Evolutionary conservation across 192 early-diverging fungal species (phyloP), one percentile per base, ranked within the genome.

Genomic region (Geranomyces variabilis): DNA sequence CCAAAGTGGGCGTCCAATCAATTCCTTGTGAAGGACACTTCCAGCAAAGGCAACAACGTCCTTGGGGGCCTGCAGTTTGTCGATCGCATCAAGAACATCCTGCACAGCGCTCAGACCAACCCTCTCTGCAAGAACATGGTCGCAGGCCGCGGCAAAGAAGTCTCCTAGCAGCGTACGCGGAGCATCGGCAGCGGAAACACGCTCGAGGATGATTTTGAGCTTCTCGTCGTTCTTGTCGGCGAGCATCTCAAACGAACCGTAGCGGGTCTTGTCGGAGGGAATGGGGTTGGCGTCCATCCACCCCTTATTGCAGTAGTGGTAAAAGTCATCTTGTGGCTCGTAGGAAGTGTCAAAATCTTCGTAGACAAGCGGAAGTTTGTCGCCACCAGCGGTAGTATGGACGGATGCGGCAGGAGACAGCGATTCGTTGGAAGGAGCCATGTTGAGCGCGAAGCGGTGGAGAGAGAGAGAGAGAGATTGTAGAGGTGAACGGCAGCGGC

Each of bases 191-290:
- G 6, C 17, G 58, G 17, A 26, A 17, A 60, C 28, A 9, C 31
- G 22, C 12, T 60, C 58, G 22, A 60, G 58, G 30, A 60, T 60
- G 58, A 5, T 17, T 17, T 29, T 7, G 9, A 60, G 58, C 22
- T 26, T 26, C 22, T 30, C 28, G 28, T 60, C 58, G 58, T 60
- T 60, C 28, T 26, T 17, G 28, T 60, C 58, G 7, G 31, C 17
- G 7, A 60, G 58, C 4, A 26, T 19, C 58, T 60, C 51, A 53
- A 53, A 53, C 51, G 19, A 4, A 15, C 58, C 58, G 17, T 33
- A 60, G 28, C 58, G 63, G 0, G 86, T 73, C 67, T 88, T 84
- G 71, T 90, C 90, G 28, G 84, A 82, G 17, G 89, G 87, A 55
- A 92, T 90, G 5, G 78, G 49, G 29, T 86, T 57, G 14, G 72